These are phyloP conservation scores for Physcomitrium patens DNA, from an alignment of 225 moss, liverwort and hornwort genomes.

Conservation along the genomic window DNA sequence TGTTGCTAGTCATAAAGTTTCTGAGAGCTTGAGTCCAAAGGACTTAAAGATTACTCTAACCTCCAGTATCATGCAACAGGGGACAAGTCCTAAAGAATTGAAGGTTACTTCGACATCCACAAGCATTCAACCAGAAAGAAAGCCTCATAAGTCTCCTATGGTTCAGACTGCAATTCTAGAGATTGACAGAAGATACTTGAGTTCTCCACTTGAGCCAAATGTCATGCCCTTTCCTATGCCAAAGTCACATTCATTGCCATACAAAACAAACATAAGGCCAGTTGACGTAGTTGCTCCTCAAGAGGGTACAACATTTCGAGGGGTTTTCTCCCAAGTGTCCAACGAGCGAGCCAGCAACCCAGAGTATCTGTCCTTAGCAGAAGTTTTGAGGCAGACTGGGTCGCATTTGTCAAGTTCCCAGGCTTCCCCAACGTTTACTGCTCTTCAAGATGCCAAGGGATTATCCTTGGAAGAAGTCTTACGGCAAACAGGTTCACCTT, in stretches of 20 bases:
- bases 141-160: conserved; percentile 6
- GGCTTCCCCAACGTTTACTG: conserved; percentile 18
- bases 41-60: conserved; percentile 19
- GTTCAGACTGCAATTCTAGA: conserved; percentile 19
- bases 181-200: conserved; percentile 16
- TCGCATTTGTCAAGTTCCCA: conserved; percentile 25
- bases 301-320: conserved; percentile 16
- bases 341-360: conserved; percentile 25
- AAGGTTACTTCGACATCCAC: background rate
- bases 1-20: conserved; percentile 13
- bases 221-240: conserved; percentile 23
- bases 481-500: conserved; percentile 34
- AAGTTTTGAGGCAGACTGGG: conserved; percentile 40
- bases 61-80: conserved; percentile 22
- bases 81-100: conserved; percentile 26
- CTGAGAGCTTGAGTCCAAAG: conserved; percentile 28
- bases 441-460: conserved; percentile 22
- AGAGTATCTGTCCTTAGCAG: conserved; percentile 38
- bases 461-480: conserved; percentile 38
- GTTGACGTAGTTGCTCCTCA: conserved; percentile 1
- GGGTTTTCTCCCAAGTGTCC: conserved; percentile 22
- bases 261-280: conserved; percentile 16
- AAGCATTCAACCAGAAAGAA: conserved; percentile 25
- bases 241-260: conserved; percentile 27
- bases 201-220: conserved; percentile 25